These are phyloP conservation scores for Mortierella sp. DNA, from an alignment of 371 early-diverging fungal genomes.

Conservation along the genomic window DNA sequence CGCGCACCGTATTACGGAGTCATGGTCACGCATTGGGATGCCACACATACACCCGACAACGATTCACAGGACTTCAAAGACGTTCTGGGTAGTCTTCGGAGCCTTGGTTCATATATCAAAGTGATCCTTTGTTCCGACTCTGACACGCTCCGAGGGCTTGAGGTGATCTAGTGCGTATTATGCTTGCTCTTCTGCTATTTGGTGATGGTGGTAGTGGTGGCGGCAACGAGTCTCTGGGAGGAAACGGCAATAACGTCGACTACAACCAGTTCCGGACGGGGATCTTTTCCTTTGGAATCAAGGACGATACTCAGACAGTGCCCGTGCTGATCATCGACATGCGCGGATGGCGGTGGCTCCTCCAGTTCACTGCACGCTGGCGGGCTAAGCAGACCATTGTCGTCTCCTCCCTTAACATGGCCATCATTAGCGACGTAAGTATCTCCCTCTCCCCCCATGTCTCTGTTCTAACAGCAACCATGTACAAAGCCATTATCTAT, in stretches of 20 bases:
- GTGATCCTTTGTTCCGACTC: conserved; percentile 7
- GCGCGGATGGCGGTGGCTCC: background rate
- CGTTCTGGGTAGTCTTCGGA: background rate
- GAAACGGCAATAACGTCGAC: background rate
- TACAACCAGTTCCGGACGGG: background rate
- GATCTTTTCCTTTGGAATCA: conserved; percentile 2
- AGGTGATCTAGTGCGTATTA: conserved; percentile 20
- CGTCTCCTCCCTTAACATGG: conserved; percentile 10
- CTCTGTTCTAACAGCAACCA: background rate
- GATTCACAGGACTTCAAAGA: background rate
- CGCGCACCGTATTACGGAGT: background rate
- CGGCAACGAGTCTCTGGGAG: background rate
- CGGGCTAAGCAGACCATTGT: conserved; percentile 17
- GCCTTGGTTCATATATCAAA: conserved; percentile 7
- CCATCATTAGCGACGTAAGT: conserved; percentile 22
- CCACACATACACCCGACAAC: background rate
- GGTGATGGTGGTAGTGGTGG: background rate
- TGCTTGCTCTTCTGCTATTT: background rate
- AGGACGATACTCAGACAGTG: background rate
- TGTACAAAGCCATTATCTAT: background rate
- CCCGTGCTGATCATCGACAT: conserved; percentile 4
- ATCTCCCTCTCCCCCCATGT: background rate
- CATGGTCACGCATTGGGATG: background rate
- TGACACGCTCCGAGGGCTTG: background rate
- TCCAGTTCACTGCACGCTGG: background rate